phyloP scores from a whole-genome alignment of 2,329 filamentous ascomycete species.

The Talaromyces verruculosus region DNA sequence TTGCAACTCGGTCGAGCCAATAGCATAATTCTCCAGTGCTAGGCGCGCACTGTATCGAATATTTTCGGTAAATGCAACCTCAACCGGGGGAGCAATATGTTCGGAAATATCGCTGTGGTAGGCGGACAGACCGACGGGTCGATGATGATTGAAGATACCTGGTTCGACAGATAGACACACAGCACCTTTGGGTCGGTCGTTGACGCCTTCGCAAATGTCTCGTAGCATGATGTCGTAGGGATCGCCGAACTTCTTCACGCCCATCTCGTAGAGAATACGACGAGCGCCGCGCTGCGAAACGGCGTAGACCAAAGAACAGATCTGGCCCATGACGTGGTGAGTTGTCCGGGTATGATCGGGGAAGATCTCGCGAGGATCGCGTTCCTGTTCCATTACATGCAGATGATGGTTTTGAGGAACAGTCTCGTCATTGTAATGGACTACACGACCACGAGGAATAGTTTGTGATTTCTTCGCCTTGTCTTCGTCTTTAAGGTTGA shows the following conservation, averaged over 20 bases:
- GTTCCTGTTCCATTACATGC: constrained; percentile 23
- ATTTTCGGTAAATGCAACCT: constrained; percentile 22
- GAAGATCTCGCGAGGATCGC: constrained; percentile 24
- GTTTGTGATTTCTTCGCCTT: constrained; percentile 31
- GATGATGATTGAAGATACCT: constrained; percentile 26
- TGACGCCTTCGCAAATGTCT: constrained; percentile 48
- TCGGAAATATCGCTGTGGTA: constrained; percentile 23
- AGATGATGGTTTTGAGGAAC: constrained; percentile 21
- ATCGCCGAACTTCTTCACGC: constrained; percentile 28
- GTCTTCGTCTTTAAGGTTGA: constrained; percentile 32
- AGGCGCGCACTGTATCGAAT: constrained; percentile 23
- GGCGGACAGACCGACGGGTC: constrained; percentile 20
- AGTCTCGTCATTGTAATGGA: constrained; percentile 22
- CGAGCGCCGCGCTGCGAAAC: constrained; percentile 40
- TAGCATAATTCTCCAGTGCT: constrained; percentile 16
- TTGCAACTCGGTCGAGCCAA: constrained; percentile 14
- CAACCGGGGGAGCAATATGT: constrained; percentile 19
- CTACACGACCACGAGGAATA: constrained; percentile 24
- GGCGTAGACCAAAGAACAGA: constrained; percentile 43
- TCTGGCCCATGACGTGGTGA: constrained; percentile 33
- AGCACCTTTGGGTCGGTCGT: constrained; percentile 28
- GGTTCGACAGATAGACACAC: constrained; percentile 26
- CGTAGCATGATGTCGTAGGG: constrained; percentile 49
- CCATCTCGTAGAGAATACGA: constrained; percentile 38
- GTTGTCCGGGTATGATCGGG: constrained; percentile 41